Base-by-base conservation (phyloP, 225 moss, liverwort and hornwort genomes). In the Polytrichum formosum region DNA sequence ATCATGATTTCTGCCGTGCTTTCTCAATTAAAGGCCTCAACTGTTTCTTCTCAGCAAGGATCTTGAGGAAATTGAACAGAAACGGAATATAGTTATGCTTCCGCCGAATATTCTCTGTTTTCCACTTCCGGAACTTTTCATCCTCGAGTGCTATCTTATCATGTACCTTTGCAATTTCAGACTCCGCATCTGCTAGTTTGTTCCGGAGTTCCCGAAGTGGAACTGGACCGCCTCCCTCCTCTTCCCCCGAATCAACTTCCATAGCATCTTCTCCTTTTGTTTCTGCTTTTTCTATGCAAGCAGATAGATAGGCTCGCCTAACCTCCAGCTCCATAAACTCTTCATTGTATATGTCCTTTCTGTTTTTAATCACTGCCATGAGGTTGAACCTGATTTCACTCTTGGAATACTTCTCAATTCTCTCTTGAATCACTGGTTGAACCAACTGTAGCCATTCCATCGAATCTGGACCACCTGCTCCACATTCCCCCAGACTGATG, bases 51-150 rank as follows among this genome's bases (percentile, higher is more conserved):
- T 98, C 98, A 6, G 94, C 98, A 76, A 98, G 76, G 65, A 98
- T 87, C 72, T 98, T 98, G 62, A 98, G 84, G 46, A 98, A 94
- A 70, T 91, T 98, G 75, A 94, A 98, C 68, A 98, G 80, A 68
- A 98, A 98, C n/a, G 98, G 94, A 28, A 98, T 91, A 74, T 94
- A 98, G 59, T 98, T 98, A 70, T 98, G 98, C 77, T 98, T 98
- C 27, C 98, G 86, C 33, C 98, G 88, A 66, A 92, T 87, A 80
- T 98, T 94, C 68, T 98, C 98, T 19, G 85, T 94, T 74, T 91
- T 92, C 94, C 94, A 92, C 73, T 91, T 94, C 79, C 87, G 87
- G 55, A 82, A 90, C 75, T 92, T 98, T 61, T 91, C 92, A 22
- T 91, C 94, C 83, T 98, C 98, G 76, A 84, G 71, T 19, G 80